These are phyloP conservation scores for Breviolum minutum DNA, from an alignment of 73 alveolate species.

Conservation along the genomic window DNA sequence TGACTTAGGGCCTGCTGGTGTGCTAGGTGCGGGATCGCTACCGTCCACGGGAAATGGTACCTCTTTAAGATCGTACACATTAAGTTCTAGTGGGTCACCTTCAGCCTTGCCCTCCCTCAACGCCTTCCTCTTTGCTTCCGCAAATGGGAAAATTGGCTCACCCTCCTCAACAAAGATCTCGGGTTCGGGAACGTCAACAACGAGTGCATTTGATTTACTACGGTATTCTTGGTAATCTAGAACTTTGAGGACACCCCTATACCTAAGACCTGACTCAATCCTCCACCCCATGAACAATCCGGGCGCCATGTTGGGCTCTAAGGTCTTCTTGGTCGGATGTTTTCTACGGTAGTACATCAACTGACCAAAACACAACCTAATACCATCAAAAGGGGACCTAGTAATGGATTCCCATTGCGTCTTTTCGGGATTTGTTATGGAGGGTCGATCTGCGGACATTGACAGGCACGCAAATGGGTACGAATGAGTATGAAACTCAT, in stretches of 20 bases:
- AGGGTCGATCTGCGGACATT: conserved; percentile 4
- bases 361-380: background rate
- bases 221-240: background rate
- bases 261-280: conserved; percentile 11
- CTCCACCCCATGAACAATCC: conserved; percentile 31
- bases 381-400: background rate
- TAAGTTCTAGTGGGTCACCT: background rate
- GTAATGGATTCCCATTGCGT: conserved; percentile 30
- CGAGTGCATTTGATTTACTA: too few relatives aligned
- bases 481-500: conserved; percentile 13
- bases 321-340: background rate
- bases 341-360: background rate
- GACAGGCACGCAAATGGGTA: background rate
- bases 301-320: conserved; percentile 13
- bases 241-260: background rate
- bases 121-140: background rate
- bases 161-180: conserved; percentile 37
- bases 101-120: background rate
- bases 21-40: background rate
- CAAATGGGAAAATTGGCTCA: conserved; percentile 6
- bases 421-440: background rate
- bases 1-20: background rate
- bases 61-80: background rate
- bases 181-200: background rate
- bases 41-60: conserved; percentile 12